Conservation (phyloP, 2,329 filamentous ascomycete genomes). For the Acrodontium crateriforme region DNA sequence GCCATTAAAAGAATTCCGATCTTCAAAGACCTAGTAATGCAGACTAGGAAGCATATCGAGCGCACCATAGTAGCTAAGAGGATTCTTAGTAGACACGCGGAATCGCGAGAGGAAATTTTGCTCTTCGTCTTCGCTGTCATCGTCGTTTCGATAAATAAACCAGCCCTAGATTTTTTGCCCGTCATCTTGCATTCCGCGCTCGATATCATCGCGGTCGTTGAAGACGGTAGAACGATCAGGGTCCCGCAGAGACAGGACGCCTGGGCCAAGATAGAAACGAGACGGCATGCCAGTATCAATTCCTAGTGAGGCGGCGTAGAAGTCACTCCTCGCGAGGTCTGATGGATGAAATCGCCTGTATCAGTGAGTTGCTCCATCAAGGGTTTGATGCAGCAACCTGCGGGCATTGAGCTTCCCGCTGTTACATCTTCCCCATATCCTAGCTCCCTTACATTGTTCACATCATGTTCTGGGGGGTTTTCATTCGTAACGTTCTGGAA, state of each 20-base stretch:
- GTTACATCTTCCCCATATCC: too few species aligned
- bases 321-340: too few species aligned
- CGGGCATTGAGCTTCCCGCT: too few species aligned
- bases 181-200: conserved; percentile 7
- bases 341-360: too few species aligned
- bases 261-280: too few species aligned
- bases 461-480: too few species aligned
- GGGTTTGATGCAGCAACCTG: too few species aligned
- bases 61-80: conserved; percentile 2
- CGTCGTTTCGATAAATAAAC: conserved; percentile 10
- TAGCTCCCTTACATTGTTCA: too few species aligned
- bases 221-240: background rate
- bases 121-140: conserved; percentile 7
- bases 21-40: conserved; percentile 6
- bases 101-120: conserved; percentile 5
- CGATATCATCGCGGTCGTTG: conserved; percentile 5
- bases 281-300: too few species aligned
- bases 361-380: too few species aligned
- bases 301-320: too few species aligned
- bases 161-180: conserved; percentile 9
- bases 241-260: background rate
- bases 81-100: conserved; percentile 2
- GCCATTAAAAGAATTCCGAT: conserved; percentile 4
- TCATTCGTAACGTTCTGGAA: too few species aligned
- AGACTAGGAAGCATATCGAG: conserved; percentile 6